phyloP scores from a whole-genome alignment of 768 basidiomycete species.

The Panellus pusillus region DNA sequence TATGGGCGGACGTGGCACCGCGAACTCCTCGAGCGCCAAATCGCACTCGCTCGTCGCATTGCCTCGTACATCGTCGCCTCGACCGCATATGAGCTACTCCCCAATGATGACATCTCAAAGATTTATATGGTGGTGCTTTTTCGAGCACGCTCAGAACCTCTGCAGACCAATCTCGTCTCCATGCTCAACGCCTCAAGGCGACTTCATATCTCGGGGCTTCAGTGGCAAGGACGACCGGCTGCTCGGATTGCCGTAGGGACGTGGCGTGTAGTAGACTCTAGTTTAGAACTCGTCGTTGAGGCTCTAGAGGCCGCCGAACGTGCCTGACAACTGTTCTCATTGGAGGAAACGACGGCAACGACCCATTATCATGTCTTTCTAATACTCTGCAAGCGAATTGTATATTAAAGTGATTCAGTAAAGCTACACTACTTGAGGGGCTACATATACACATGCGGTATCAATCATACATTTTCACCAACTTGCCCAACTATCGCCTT shows the following conservation, averaged over 20 bases:
- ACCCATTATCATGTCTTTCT: too few species aligned
- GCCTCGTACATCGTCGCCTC: constrained; percentile 16
- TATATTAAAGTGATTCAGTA: too few species aligned
- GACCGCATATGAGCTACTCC: constrained; percentile 14
- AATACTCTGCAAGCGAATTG: too few species aligned
- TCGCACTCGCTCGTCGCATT: constrained; percentile 15
- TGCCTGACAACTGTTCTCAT: too few species aligned
- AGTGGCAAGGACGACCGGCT: constrained; percentile 11
- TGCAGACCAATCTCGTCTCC: constrained; percentile 12
- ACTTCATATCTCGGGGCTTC: constrained; percentile 10
- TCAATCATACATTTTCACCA: not conserved
- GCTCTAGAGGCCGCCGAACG: not conserved
- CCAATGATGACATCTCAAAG: constrained; percentile 2
- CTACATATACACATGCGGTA: too few species aligned
- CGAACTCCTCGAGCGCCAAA: constrained; percentile 15
- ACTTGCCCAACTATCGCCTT: constrained; percentile 14
- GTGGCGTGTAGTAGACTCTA: constrained; percentile 19
- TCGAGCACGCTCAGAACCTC: constrained; percentile 9
- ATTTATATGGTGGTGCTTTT: constrained; percentile 22
- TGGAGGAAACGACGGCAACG: too few species aligned
- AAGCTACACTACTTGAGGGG: too few species aligned
- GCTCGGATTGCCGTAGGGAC: constrained; percentile 19
- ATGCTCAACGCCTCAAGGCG: constrained; percentile 10
- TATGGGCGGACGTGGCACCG: constrained; percentile 17
- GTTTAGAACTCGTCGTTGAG: constrained; percentile 1